Evolutionary conservation across 2,329 filamentous ascomycete genomes (phyloP), one percentile per base, ranked within the genome.

Genomic region (Hymenoscyphus occultus): DNA sequence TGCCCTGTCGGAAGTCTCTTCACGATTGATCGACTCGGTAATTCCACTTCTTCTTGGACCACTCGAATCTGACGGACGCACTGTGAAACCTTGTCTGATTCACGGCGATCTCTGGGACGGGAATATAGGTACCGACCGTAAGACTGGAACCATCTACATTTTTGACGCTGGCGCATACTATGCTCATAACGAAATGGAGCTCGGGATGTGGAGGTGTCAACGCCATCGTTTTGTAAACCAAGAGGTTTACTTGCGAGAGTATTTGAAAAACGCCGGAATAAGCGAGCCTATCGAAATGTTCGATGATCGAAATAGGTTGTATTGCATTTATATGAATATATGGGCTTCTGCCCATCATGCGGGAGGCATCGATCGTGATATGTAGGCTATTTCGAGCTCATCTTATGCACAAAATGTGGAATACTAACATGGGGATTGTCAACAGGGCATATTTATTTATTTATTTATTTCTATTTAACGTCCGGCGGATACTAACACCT

Each of bases 251-350:
- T 22, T 61, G 22, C 19, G 40, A 40, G 59, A 64, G 32, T 71
- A 70, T 58, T 40, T 66, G 16, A 58, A 28, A 40, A 56, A 68
- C 12, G 35, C 40, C 19, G 45, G 45, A 12, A 14, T 59, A 1
- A 65, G 57, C 59, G 73, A 77, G 59, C 76, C 74, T 0, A 54
- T 62, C n/a, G 70, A 74, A 32, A 70, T 75, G 65, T 75, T 73
- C 56, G 69, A 76, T 63, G 73, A 75, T 64, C 69, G 76, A 1
- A 70, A 74, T 60, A 67, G 68, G 13, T 63, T 77, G 31, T 77
- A 77, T 59, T 60, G 64, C 32, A n/a, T 62, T 9, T 60, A 70
- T 39, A 48, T 63, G 19, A 68, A 62, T 40, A 51, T 62, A 59
- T 61, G n/a, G 61, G 63, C 14, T 31, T 64, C 56, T 59, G 67